These are phyloP conservation scores for Graphilbum sp. DNA, from an alignment of 2,329 filamentous ascomycete genomes.

Conservation along the genomic window DNA sequence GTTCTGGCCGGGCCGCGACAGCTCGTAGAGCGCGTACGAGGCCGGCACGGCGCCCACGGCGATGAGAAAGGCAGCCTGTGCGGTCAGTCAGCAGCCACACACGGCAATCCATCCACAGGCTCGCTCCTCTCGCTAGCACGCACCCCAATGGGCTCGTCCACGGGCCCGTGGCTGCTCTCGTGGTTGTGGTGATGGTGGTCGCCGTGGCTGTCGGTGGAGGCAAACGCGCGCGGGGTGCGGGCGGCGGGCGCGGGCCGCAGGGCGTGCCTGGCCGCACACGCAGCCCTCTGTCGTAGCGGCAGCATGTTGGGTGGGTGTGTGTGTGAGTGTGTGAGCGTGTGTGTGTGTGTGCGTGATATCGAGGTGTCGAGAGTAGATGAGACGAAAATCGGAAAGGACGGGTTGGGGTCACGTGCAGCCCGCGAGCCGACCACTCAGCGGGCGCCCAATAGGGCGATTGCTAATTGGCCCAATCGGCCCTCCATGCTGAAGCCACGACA, in stretches of 20 bases:
- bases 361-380: no score
- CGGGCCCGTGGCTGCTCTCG: conserved; percentile 27
- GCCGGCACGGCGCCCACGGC: conserved; percentile 27
- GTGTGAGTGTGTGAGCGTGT: background rate
- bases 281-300: conserved; percentile 19
- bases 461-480: conserved; percentile 6
- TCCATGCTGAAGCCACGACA: background rate
- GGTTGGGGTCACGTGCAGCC: no score
- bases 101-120: no score
- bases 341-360: no score
- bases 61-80: conserved; percentile 32
- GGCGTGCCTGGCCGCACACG: conserved; percentile 20
- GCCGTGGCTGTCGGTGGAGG: conserved; percentile 20
- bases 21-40: conserved; percentile 28
- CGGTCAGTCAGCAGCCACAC: conserved; percentile 2
- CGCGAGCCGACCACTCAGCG: conserved; percentile 6
- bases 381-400: background rate
- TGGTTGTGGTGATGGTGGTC: conserved; percentile 4
- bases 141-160: conserved; percentile 40
- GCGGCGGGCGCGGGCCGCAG: conserved; percentile 13
- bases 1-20: conserved; percentile 30
- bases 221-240: conserved; percentile 30
- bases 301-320: conserved; percentile 14
- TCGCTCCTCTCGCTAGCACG: no score
- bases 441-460: conserved; percentile 5